Percentiles rank a stretch among this genome's conserved stretches.
Evolutionary conservation across 148 eudicot species (phyloP).

Genomic region (Camellia granthamiana): DNA sequence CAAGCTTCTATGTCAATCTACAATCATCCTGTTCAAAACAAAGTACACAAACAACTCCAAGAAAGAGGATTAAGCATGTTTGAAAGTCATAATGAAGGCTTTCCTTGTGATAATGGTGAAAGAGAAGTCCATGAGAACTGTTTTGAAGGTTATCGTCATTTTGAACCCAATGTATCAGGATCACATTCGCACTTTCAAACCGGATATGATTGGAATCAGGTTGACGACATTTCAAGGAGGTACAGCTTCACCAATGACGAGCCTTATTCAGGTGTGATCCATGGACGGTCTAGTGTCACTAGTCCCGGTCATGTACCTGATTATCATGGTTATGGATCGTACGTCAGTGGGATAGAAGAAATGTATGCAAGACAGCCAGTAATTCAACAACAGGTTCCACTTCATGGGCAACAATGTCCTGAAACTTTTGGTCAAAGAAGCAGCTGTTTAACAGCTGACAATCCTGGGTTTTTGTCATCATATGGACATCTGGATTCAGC

Average conservation of each 20-base stretch:
- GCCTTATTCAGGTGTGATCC: constrained; percentile 13
- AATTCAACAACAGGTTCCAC: too few relatives aligned
- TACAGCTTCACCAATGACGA: constrained; percentile 16
- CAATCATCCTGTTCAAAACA: constrained; percentile 17
- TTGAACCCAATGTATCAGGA: background rate
- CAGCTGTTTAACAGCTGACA: constrained; percentile 8
- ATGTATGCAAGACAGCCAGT: too few relatives aligned
- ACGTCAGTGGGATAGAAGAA: too few relatives aligned
- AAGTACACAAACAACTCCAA: constrained; percentile 12
- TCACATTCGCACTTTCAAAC: constrained; percentile 15
- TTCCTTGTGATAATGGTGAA: constrained; percentile 12
- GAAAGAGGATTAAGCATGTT: constrained; percentile 10
- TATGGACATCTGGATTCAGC: constrained; percentile 17
- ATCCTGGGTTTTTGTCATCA: constrained; percentile 18
- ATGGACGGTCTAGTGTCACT: constrained; percentile 4
- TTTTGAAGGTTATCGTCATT: background rate
- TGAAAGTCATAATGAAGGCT: constrained; percentile 26
- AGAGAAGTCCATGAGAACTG: constrained; percentile 17
- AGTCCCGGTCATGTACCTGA: background rate
- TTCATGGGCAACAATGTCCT: too few relatives aligned
- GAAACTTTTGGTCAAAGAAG: constrained; percentile 17
- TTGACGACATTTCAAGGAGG: constrained; percentile 10
- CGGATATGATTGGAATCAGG: constrained; percentile 16
- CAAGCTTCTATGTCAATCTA: constrained; percentile 15
- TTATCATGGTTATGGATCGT: background rate